Evolutionary conservation across 768 basidiomycete genomes (phyloP), one percentile per base, ranked within the genome.

Genomic region (Coprinopsis cinerea): DNA sequence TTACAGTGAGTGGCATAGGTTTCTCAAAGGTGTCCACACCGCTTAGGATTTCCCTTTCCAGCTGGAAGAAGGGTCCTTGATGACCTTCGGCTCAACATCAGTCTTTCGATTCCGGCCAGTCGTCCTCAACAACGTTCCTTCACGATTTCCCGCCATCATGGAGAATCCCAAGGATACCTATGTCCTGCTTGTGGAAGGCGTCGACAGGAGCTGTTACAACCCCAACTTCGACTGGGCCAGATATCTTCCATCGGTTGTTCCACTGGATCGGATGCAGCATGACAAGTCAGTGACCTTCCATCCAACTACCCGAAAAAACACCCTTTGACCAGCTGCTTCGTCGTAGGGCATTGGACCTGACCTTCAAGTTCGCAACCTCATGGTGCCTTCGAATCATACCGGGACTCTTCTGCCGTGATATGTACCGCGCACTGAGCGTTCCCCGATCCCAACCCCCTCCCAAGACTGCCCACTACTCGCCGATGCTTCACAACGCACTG

Each of bases 401-500:
- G 2, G 65, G 67, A 5, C 67, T 76, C 27, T 78, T 78, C 60
- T 59, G 77, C 15, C 65, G 75, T 10, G 75, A 77, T 47, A 77
- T 78, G 75, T 64, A 67, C 50, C 62, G 68, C 6, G 66, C 68
- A 2, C 62, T 77, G 11, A 65, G 57, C 39, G 60, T 61, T 2
- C 72, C 74, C 1, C 55, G 61, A 36, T 65, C 67, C 1, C 66
- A 73, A 32, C 50, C 63, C 5, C 60, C 68, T 14, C 73, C 73
- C 0, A 74, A 74, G 51, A 73, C 74, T 0, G 62, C 77, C 1
- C 82, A 85, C 54, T 87, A 86, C 61, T 83, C 82, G 2, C 82
- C 84, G 0, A 80, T 86, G 76, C 70, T 86, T 6, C 85, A 87
- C 64, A 87, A 87, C 54, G 73, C 82, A 1, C 69, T 83, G 2